Evolutionary conservation across 2,329 filamentous ascomycete species (phyloP).

Genomic region (Sordariomycetes sp.): DNA sequence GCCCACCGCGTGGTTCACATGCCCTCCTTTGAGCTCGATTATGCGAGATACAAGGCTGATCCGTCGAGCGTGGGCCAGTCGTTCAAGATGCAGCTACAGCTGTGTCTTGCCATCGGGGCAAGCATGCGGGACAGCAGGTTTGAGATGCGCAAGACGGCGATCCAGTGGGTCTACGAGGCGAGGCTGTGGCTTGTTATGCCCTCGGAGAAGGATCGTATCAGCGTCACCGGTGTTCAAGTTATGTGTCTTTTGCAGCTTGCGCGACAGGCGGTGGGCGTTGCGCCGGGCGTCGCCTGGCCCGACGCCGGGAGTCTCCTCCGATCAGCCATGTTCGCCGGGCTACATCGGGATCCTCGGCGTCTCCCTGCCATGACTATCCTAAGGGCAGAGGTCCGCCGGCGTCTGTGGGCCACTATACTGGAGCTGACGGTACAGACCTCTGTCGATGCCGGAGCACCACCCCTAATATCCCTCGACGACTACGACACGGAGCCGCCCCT

Average conservation of each 20-base stretch:
- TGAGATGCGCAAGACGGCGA: conserved; percentile 31
- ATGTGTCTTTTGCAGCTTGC: conserved; percentile 28
- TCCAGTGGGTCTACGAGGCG: conserved; percentile 43
- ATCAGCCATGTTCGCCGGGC: conserved; percentile 32
- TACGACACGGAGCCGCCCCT: conserved; percentile 34
- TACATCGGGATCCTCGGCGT: conserved; percentile 32
- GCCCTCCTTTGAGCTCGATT: conserved; percentile 31
- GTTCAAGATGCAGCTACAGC: conserved; percentile 42
- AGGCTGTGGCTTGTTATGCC: conserved; percentile 40
- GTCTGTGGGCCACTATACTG: conserved; percentile 38
- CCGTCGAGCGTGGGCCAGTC: conserved; percentile 14
- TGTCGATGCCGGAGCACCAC: conserved; percentile 29
- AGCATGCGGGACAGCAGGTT: conserved; percentile 34
- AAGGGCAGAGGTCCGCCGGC: conserved; percentile 30
- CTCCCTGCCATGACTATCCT: conserved; percentile 18
- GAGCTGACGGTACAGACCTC: conserved; percentile 32
- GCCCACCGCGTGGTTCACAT: conserved; percentile 36
- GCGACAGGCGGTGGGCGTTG: conserved; percentile 20
- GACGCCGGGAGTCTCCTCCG: conserved; percentile 28
- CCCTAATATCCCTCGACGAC: conserved; percentile 26
- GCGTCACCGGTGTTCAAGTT: conserved; percentile 35
- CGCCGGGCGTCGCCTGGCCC: conserved; percentile 33
- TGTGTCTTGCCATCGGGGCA: conserved; percentile 44
- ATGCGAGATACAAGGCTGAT: conserved; percentile 33
- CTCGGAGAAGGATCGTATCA: conserved; percentile 35